These are phyloP conservation scores for Trichophyton rubrum DNA, from an alignment of 2,329 filamentous ascomycete genomes.

Conservation along the genomic window DNA sequence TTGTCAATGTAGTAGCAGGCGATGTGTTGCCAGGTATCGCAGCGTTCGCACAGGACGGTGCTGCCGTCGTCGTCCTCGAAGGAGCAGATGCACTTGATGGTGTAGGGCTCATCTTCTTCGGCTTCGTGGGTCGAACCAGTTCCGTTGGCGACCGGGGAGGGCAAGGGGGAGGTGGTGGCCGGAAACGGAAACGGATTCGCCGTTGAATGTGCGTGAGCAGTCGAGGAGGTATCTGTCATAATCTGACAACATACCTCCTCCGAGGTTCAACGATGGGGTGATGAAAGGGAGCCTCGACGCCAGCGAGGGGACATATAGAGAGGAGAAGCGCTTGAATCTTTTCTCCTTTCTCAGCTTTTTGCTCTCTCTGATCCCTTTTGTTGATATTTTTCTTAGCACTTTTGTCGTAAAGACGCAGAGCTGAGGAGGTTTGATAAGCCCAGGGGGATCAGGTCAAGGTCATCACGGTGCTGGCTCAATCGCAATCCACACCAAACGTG, in stretches of 20 bases:
- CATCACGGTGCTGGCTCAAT: neutral
- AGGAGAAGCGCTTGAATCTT: neutral
- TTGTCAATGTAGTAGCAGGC: slow-evolving; percentile 78
- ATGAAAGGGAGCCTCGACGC: slow-evolving; percentile 13
- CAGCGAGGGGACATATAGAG: neutral
- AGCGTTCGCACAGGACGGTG: slow-evolving; percentile 90
- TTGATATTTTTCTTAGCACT: neutral
- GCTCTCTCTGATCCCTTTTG: neutral
- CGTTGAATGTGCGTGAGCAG: slow-evolving; percentile 37
- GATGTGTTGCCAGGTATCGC: slow-evolving; percentile 97
- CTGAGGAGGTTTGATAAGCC: neutral
- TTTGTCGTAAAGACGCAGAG: neutral
- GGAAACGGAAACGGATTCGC: slow-evolving; percentile 30
- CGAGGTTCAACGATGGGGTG: slow-evolving; percentile 10
- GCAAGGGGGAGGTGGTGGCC: slow-evolving; percentile 32
- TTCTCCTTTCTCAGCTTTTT: neutral
- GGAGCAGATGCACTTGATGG: slow-evolving; percentile 95
- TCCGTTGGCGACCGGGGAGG: slow-evolving; percentile 33
- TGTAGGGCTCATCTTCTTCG: slow-evolving; percentile 48
- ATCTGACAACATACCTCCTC: slow-evolving; percentile 40
- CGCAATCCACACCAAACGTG: neutral
- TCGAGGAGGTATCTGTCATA: slow-evolving; percentile 43
- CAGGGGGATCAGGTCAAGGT: neutral
- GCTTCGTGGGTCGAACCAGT: slow-evolving; percentile 28
- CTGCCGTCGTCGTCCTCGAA: slow-evolving; percentile 92